Conservation (phyloP, 2,329 filamentous ascomycete genomes). For the Penicillium fuscoglaucum region DNA sequence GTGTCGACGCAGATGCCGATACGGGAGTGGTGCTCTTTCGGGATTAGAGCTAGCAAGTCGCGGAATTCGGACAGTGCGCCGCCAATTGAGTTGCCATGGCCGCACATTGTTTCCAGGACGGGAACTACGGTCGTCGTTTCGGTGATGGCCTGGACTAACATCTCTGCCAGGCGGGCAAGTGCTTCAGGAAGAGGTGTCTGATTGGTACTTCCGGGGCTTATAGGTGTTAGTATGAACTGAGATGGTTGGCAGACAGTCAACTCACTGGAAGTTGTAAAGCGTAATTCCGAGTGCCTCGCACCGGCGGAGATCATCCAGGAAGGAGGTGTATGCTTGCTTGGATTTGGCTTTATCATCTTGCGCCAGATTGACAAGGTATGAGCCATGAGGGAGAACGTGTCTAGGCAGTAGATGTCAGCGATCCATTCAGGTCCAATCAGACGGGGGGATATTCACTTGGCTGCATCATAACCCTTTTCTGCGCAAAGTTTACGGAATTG, state of each 20-base stretch:
- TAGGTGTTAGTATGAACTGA: conserved; percentile 1
- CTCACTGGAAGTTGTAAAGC: conserved; percentile 92
- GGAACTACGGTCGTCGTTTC: conserved; percentile 76
- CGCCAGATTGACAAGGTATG: conserved; percentile 94
- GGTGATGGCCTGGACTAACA: conserved; percentile 78
- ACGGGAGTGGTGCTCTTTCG: conserved; percentile 70
- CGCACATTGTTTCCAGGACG: conserved; percentile 93
- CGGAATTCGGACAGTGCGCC: conserved; percentile 81
- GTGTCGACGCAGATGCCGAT: conserved; percentile 96
- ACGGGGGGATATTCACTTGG: conserved; percentile 42
- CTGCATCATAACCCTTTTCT: conserved; percentile 69
- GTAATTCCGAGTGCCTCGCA: conserved; percentile 83
- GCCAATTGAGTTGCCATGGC: conserved; percentile 82
- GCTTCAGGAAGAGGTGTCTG: conserved; percentile 67
- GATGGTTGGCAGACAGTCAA: not conserved
- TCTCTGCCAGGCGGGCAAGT: conserved; percentile 73
- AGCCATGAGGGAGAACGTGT: conserved; percentile 86
- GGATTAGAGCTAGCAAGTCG: conserved; percentile 75
- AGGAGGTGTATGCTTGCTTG: conserved; percentile 78
- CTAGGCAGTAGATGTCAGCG: conserved; percentile 31
- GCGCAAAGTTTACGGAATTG: conserved; percentile 70
- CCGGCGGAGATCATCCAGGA: conserved; percentile 81
- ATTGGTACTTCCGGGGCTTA: conserved; percentile 73
- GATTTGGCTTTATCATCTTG: conserved; percentile 78
- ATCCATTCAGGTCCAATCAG: not conserved